Evolutionary conservation across 305 asterid genomes (phyloP).

Genomic region (Rubia balearica): DNA sequence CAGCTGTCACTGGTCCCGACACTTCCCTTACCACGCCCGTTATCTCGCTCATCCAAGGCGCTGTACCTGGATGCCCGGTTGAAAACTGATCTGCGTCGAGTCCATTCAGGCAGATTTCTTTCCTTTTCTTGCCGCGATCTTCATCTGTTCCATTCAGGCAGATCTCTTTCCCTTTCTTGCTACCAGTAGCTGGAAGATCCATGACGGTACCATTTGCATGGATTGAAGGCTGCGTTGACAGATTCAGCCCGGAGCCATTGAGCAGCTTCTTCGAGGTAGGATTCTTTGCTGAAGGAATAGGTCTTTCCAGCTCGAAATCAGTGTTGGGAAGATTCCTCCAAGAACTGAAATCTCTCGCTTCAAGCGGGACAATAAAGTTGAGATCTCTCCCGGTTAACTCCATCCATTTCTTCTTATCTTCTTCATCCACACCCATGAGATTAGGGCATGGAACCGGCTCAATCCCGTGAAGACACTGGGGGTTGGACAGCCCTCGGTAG

Average conservation of each 20-base stretch:
- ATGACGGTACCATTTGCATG: slow-evolving; percentile 13
- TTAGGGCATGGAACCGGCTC: slow-evolving; percentile 26
- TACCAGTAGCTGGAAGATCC: slow-evolving; percentile 18
- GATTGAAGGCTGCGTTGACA: slow-evolving; percentile 17
- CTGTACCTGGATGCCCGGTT: neutral
- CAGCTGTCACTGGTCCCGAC: slow-evolving; percentile 29
- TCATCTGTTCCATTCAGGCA: slow-evolving; percentile 21
- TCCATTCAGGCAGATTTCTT: neutral
- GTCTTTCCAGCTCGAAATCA: slow-evolving; percentile 24
- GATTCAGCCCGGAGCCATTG: slow-evolving; percentile 19
- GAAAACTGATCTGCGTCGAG: neutral
- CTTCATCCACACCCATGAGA: slow-evolving; percentile 22
- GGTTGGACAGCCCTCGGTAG: slow-evolving; percentile 27
- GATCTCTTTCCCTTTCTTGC: slow-evolving; percentile 21
- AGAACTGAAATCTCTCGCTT: slow-evolving; percentile 23
- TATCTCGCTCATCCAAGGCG: slow-evolving; percentile 23
- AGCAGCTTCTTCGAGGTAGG: slow-evolving; percentile 19
- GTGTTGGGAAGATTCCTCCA: slow-evolving; percentile 28
- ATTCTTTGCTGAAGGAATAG: slow-evolving; percentile 13
- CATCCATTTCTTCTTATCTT: slow-evolving; percentile 26
- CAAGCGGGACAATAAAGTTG: slow-evolving; percentile 18
- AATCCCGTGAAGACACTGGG: slow-evolving; percentile 31
- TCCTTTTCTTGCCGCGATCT: slow-evolving; percentile 8
- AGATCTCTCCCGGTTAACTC: slow-evolving; percentile 27
- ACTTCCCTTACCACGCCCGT: slow-evolving; percentile 20